These are phyloP conservation scores for Boletus huronensis DNA, from an alignment of 768 basidiomycete genomes.

Conservation along the genomic window DNA sequence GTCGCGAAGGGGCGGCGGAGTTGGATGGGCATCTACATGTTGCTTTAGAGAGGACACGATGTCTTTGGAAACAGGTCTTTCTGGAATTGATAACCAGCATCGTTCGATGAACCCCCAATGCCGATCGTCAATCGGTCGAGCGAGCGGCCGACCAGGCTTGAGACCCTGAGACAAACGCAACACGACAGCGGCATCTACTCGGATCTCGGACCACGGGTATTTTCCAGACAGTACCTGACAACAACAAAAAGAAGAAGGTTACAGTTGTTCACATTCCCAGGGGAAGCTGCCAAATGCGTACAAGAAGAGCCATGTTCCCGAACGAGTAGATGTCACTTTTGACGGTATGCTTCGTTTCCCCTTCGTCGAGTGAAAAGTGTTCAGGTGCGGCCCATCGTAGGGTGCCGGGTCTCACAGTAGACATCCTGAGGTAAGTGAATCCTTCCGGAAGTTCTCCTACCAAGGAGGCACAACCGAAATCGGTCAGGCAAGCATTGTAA, in stretches of 20 bases:
- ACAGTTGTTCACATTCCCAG: neutral
- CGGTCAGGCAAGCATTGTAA: slow-evolving; percentile 4
- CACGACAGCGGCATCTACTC: neutral
- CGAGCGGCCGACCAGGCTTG: neutral
- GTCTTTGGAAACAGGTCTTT: neutral
- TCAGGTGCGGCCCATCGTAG: slow-evolving; percentile 8
- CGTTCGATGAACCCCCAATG: slow-evolving; percentile 5
- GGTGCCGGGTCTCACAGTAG: slow-evolving; percentile 2
- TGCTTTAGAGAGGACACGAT: neutral
- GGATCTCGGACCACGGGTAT: neutral
- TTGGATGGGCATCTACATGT: neutral
- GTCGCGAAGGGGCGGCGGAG: neutral
- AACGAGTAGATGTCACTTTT: slow-evolving; percentile 9
- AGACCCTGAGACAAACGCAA: neutral
- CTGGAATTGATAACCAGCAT: neutral
- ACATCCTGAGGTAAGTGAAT: neutral
- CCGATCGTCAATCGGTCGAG: neutral
- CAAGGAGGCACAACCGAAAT: slow-evolving; percentile 8
- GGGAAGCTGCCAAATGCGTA: neutral
- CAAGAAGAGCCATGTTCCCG: slow-evolving; percentile 2
- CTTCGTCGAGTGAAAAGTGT: slow-evolving; percentile 1
- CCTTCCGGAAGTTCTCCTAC: slow-evolving; percentile 3
- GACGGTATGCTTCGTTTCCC: neutral
- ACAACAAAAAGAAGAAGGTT: neutral
- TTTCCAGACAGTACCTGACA: neutral